phyloP scores from a whole-genome alignment of 148 eudicot genomes.

The Vaccinium vitisidaea region DNA sequence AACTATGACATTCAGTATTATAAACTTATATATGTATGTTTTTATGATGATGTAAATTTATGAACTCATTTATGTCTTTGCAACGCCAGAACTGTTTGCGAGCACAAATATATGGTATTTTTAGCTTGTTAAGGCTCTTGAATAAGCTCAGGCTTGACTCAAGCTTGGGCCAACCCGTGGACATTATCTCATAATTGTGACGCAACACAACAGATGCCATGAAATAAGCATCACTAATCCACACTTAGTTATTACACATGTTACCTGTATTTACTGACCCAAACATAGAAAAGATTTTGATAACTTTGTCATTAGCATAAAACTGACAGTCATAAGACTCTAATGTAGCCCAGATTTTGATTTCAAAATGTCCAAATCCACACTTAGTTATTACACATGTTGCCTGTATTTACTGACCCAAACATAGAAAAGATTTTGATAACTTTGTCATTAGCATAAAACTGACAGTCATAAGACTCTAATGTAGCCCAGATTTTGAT shows the following conservation, averaged over 20 bases:
- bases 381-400: no score
- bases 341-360: not conserved
- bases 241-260: not conserved
- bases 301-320: not conserved
- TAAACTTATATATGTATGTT: not conserved
- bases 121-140: not conserved
- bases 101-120: not conserved
- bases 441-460: not conserved
- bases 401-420: not conserved
- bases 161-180: not conserved
- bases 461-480: not conserved
- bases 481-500: not conserved
- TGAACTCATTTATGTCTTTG: not conserved
- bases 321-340: not conserved
- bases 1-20: not conserved
- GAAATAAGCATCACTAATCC: not conserved
- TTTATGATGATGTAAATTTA: not conserved
- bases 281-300: not conserved
- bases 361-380: not conserved
- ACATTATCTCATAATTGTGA: not conserved
- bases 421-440: not conserved
- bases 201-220: slow-evolving; percentile 1
- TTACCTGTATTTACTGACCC: not conserved
- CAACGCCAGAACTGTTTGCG: not conserved
- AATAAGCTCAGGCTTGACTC: not conserved